A percentile compares a stretch with the other conserved stretches of the same genome.
These are phyloP conservation scores for Biscogniauxia marginata DNA, from an alignment of 2,329 filamentous ascomycete species.

Conservation along the genomic window DNA sequence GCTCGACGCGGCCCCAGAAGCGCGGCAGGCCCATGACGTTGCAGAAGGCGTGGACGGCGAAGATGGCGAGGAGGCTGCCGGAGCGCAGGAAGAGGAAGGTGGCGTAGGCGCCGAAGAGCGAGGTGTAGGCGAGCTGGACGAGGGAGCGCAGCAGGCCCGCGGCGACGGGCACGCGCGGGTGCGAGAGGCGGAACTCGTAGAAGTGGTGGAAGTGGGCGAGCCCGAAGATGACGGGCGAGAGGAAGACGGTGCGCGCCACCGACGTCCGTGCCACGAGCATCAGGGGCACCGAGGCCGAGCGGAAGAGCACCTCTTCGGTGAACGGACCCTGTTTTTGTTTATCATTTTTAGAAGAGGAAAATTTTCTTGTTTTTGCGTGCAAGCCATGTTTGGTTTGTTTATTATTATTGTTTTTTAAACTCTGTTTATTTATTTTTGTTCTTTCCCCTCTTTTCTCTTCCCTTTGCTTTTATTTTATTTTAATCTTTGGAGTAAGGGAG, in stretches of 20 bases:
- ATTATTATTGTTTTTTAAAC: not conserved
- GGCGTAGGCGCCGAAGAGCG: slow-evolving; percentile 88
- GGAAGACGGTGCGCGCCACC: slow-evolving; percentile 64
- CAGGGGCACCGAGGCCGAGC: slow-evolving; percentile 79
- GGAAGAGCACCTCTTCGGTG: slow-evolving; percentile 93
- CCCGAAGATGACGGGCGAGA: slow-evolving; percentile 86
- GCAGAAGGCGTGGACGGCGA: slow-evolving; percentile 82
- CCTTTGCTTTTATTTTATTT: not conserved
- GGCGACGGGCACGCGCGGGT: slow-evolving; percentile 65
- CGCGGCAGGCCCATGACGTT: slow-evolving; percentile 89
- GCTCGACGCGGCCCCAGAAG: slow-evolving; percentile 75
- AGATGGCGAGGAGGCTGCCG: slow-evolving; percentile 73
- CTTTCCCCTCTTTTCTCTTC: not conserved
- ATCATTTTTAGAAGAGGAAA: not conserved
- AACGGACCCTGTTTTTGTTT: slow-evolving; percentile 63
- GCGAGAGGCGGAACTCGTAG: slow-evolving; percentile 85
- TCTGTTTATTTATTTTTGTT: not conserved
- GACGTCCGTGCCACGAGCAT: slow-evolving; percentile 69
- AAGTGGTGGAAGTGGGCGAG: slow-evolving; percentile 94
- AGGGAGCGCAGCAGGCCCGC: slow-evolving; percentile 68
- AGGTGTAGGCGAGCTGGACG: slow-evolving; percentile 87
- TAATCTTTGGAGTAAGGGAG: not conserved
- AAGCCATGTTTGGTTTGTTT: slow-evolving; percentile 7
- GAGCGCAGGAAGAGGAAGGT: slow-evolving; percentile 87
- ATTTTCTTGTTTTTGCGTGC: not conserved